phyloP scores from a whole-genome alignment of 352 stramenopile genomes.

The Pythium folliculosum region DNA sequence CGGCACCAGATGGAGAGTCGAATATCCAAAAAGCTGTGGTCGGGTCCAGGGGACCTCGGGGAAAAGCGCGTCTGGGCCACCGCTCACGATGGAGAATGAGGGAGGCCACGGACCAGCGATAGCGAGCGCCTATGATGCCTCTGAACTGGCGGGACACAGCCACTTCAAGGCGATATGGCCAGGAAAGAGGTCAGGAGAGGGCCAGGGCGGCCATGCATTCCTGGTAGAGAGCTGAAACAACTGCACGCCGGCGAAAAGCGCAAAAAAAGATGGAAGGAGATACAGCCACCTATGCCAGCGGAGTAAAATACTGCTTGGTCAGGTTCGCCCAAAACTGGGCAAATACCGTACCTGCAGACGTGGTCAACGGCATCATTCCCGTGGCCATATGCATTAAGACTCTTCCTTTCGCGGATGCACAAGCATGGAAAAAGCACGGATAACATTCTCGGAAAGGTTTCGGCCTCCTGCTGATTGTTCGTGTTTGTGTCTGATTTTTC shows the following conservation, averaged over 20 bases:
- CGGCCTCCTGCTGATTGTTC: not conserved
- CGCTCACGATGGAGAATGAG: constrained; percentile 15
- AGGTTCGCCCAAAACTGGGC: not conserved
- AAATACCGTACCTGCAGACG: not conserved
- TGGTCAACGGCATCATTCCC: constrained; percentile 4
- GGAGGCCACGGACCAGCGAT: not conserved
- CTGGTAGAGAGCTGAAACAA: constrained; percentile 10
- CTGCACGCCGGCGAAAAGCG: not conserved
- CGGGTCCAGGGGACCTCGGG: not conserved
- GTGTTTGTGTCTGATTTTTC: constrained; percentile 28
- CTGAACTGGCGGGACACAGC: not conserved
- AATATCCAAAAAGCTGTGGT: not conserved
- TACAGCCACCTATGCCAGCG: not conserved
- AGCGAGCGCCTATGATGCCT: too few relatives aligned
- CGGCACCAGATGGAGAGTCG: constrained; percentile 6
- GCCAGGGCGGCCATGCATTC: not conserved
- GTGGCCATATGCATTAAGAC: not conserved
- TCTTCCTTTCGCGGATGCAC: constrained; percentile 16
- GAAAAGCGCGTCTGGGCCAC: not conserved
- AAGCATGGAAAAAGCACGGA: constrained; percentile 18
- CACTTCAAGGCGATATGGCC: constrained; percentile 19
- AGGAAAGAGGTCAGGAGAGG: constrained; percentile 9
- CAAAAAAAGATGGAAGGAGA: constrained; percentile 19
- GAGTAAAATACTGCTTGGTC: constrained; percentile 1
- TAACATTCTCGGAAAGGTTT: constrained; percentile 30